Percentiles rank a stretch among this genome's conserved stretches.
These are phyloP conservation scores for Mucor irregularis DNA, from an alignment of 371 early-diverging fungal species.

Conservation along the genomic window DNA sequence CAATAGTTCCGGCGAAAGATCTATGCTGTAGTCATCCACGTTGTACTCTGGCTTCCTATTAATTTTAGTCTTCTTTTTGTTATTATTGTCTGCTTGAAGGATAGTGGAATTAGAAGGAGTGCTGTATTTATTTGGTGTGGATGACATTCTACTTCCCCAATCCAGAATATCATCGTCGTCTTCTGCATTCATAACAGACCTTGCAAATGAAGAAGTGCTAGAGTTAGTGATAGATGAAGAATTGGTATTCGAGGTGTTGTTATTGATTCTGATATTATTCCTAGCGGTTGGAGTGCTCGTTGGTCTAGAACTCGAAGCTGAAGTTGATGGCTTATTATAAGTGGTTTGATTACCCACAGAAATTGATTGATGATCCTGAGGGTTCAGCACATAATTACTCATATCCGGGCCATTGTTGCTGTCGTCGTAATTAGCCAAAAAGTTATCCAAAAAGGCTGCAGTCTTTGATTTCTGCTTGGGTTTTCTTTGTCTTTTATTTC, in stretches of 20 bases:
- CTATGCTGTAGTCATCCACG: conserved; percentile 5
- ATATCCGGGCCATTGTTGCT: neutral
- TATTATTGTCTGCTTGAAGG: neutral
- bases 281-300: neutral
- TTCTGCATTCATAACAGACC: neutral
- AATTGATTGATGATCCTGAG: neutral
- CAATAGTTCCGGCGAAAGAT: neutral
- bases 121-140: neutral
- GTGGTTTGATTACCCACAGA: neutral
- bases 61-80: neutral
- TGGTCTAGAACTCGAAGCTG: no score
- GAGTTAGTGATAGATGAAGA: neutral
- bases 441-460: neutral
- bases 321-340: neutral
- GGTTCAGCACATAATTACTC: conserved; percentile 10
- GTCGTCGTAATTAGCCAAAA: neutral
- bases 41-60: neutral
- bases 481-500: neutral
- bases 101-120: neutral
- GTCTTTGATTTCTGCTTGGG: neutral
- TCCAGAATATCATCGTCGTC: neutral
- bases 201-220: neutral
- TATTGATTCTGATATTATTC: neutral
- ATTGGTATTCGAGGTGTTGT: neutral
- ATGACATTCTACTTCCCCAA: neutral